Evolutionary conservation across 345 rosid species (phyloP), one percentile per base, ranked within the genome.

Genomic region (Rhizophora apiculata): DNA sequence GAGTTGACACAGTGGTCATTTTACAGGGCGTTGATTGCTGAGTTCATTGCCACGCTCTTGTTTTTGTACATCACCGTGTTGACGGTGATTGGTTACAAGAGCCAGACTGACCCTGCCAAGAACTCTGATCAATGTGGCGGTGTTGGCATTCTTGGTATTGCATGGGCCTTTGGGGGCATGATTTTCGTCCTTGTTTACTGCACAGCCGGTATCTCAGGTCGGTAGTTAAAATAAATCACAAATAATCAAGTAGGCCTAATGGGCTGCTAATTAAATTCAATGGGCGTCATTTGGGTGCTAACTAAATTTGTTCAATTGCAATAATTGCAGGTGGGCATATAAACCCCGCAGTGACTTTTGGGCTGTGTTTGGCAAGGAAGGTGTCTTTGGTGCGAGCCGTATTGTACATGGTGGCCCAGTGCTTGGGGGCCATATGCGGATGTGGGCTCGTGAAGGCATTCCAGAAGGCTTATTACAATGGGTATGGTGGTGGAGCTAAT

Each of bases 131-230:
- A 15, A 10, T 79, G 83, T 60, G 79, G 77, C 3, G 82, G 82
- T 15, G 79, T 76, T 39, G 82, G 85, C 30, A 73, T 79, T 69
- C 79, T 82, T 34, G 85, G 85, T 43, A 79, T 82, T 34, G 81
- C 82, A 26, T 82, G 82, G 85, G 82, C 82, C 62, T 82, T 82
- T 21, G 85, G 85, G 30, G 85, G 85, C 70, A 82, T 82, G 85
- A 82, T 82, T 54, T 82, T 82, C 32, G 63, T 81, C 64, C 85
- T 82, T 24, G 85, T 82, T 48, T 79, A 82, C 78, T 82, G 85
- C 77, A 82, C 82, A 16, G 85, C 82, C 63, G 85, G 85, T 52
- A 79, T 82, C 46, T 82, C 82, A 0, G 82, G 84, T 81, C 21
- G 29, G 68, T 43, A 7, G 11, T n/a, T 21, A 21, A 39, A 13